phyloP scores from a whole-genome alignment of 495 filamentous ascomycete species.

The Hypomontagnella monticulosa region DNA sequence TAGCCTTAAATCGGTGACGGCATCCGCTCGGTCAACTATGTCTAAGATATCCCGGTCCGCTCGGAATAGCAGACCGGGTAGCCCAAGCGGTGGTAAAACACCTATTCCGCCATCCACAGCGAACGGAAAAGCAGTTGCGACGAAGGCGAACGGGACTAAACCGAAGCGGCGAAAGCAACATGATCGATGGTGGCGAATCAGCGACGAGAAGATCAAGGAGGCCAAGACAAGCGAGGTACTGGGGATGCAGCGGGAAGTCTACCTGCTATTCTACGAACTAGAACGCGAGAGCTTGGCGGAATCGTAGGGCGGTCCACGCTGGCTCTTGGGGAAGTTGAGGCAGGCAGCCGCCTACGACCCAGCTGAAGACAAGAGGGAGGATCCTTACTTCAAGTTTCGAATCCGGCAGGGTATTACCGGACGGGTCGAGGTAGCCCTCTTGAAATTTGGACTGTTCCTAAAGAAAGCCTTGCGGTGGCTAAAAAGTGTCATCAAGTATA shows the following conservation, averaged over 20 bases:
- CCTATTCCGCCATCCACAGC: slow-evolving; percentile 38
- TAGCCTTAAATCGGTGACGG: slow-evolving; percentile 55
- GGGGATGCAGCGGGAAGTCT: slow-evolving; percentile 94
- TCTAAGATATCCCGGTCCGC: slow-evolving; percentile 50
- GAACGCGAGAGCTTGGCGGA: slow-evolving; percentile 54
- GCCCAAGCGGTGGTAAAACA: slow-evolving; percentile 36
- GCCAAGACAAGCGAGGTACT: slow-evolving; percentile 90
- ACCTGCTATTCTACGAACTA: slow-evolving; percentile 94
- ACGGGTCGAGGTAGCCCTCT: slow-evolving; percentile 12
- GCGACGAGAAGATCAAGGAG: slow-evolving; percentile 96
- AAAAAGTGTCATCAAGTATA: background rate
- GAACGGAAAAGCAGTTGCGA: slow-evolving; percentile 10
- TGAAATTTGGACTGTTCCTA: slow-evolving; percentile 1
- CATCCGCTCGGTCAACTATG: slow-evolving; percentile 54
- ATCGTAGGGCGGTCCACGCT: slow-evolving; percentile 37
- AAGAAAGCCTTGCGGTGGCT: background rate
- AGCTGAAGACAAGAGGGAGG: slow-evolving; percentile 10
- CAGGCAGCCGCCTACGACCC: slow-evolving; percentile 25
- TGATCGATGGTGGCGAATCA: slow-evolving; percentile 96
- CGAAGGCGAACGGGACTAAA: slow-evolving; percentile 30
- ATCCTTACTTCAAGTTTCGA: slow-evolving; percentile 8
- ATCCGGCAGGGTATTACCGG: slow-evolving; percentile 9
- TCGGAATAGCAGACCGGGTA: slow-evolving; percentile 36
- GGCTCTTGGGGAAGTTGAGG: slow-evolving; percentile 28
- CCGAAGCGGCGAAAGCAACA: slow-evolving; percentile 68